Conservation (phyloP, 2,329 filamentous ascomycete genomes). For the Aspergillus tubingensis region DNA sequence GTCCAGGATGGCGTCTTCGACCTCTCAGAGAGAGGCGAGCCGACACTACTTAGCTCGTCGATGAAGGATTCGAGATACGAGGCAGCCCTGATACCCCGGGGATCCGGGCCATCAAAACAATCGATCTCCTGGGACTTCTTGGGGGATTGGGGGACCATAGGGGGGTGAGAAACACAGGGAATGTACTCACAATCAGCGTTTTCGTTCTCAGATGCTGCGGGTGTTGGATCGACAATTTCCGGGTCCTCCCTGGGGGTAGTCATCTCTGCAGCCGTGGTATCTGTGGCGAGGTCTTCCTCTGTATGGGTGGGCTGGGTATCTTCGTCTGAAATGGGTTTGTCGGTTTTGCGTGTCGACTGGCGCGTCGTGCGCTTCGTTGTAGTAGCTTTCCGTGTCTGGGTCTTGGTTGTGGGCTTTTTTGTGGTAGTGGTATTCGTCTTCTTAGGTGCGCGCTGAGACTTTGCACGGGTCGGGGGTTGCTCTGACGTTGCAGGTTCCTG, state of each 20-base stretch:
- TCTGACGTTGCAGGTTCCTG: constrained; percentile 11
- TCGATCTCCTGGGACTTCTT: not conserved
- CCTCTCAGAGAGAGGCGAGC: constrained; percentile 15
- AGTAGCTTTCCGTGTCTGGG: constrained; percentile 14
- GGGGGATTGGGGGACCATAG: not conserved
- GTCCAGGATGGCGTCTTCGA: constrained; percentile 9
- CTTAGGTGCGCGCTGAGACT: constrained; percentile 17
- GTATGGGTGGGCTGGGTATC: constrained; percentile 10
- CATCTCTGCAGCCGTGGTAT: not conserved
- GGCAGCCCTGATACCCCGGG: not conserved
- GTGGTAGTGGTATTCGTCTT: constrained; percentile 14
- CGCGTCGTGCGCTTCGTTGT: constrained; percentile 16
- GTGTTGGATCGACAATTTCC: not conserved
- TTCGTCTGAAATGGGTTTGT: constrained; percentile 7
- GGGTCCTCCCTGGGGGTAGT: constrained; percentile 1
- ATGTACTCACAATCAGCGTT: constrained; percentile 19
- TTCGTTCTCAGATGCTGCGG: constrained; percentile 14
- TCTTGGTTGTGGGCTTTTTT: constrained; percentile 17
- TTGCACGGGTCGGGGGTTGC: constrained; percentile 19
- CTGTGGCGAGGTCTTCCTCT: not conserved
- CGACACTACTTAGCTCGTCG: constrained; percentile 14
- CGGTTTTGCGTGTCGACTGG: constrained; percentile 17
- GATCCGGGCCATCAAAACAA: not conserved
- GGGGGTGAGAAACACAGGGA: not conserved
- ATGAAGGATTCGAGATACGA: not conserved